phyloP scores from a whole-genome alignment of 495 filamentous ascomycete species.

The Penicillium egyptiacum region DNA sequence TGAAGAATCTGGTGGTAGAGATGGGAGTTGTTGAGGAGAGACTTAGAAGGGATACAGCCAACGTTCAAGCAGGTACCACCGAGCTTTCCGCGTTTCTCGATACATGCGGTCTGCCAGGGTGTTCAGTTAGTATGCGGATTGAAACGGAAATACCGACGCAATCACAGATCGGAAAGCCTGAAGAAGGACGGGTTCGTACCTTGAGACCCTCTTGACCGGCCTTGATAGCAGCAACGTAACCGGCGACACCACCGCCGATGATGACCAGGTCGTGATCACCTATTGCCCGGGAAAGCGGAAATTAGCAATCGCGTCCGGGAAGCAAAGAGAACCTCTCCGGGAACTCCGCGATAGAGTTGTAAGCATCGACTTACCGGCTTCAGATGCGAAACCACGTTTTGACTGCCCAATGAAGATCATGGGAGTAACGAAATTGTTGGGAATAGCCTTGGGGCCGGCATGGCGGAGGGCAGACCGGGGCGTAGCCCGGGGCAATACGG shows the following conservation, averaged over 20 bases:
- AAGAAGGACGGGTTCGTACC: conserved; percentile 49
- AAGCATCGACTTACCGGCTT: conserved; percentile 62
- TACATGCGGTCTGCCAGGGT: conserved; percentile 76
- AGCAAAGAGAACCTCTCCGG: conserved; percentile 14
- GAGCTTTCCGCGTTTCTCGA: conserved; percentile 95
- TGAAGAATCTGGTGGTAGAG: conserved; percentile 97
- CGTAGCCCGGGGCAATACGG: conserved; percentile 65
- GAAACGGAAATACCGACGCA: background rate
- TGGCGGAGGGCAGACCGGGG: conserved; percentile 63
- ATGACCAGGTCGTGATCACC: conserved; percentile 91
- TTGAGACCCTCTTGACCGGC: conserved; percentile 97
- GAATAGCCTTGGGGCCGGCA: conserved; percentile 42
- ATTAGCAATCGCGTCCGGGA: conserved; percentile 30
- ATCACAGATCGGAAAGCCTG: background rate
- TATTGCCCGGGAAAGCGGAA: conserved; percentile 38
- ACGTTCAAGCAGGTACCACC: conserved; percentile 98
- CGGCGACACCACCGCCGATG: conserved; percentile 95
- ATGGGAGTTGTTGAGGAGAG: conserved; percentile 98
- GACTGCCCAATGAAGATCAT: conserved; percentile 56
- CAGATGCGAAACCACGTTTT: conserved; percentile 73
- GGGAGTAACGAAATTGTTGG: conserved; percentile 57
- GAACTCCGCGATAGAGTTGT: background rate
- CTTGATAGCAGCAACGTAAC: conserved; percentile 99
- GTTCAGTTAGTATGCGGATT: conserved; percentile 15
- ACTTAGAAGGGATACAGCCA: conserved; percentile 98